Evolutionary conservation across 768 basidiomycete genomes (phyloP).

Genomic region (Tricholomella constricta): DNA sequence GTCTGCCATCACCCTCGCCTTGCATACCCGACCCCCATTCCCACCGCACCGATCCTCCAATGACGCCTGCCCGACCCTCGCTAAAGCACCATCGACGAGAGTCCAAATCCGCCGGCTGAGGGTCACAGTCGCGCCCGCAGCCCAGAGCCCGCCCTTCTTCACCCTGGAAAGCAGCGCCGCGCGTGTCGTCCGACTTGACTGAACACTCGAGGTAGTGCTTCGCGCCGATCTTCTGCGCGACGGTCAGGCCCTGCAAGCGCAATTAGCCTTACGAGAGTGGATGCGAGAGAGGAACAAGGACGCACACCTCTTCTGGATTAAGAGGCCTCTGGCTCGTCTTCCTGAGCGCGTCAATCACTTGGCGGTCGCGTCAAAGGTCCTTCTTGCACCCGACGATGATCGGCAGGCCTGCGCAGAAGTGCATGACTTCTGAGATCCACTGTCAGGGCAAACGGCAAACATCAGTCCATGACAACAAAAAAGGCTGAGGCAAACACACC

Average conservation of each 20-base stretch:
- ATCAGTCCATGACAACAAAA: not conserved
- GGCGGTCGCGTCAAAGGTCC: constrained; percentile 91
- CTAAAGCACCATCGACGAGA: too few species aligned
- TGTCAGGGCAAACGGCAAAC: constrained; percentile 30
- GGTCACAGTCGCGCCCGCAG: too few species aligned
- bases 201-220: constrained; percentile 98
- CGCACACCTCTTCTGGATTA: constrained; percentile 82
- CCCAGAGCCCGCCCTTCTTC: constrained; percentile 21
- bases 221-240: constrained; percentile 95
- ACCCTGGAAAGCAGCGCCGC: constrained; percentile 68
- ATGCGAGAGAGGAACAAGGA: not conserved
- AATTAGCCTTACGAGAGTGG: too few species aligned
- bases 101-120: too few species aligned
- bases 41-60: too few species aligned
- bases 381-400: constrained; percentile 99
- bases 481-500: constrained; percentile 48
- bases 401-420: constrained; percentile 93
- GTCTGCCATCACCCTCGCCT: too few species aligned
- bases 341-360: constrained; percentile 91
- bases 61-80: too few species aligned
- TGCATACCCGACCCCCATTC: too few species aligned
- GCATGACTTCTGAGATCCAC: constrained; percentile 99
- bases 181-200: constrained; percentile 88
- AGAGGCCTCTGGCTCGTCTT: constrained; percentile 96
- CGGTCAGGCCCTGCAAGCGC: constrained; percentile 79